A percentile compares a stretch with the other conserved stretches of the same genome.
Conservation (phyloP, 1,284 basidiomycete genomes). For the Omphalotus olearius region DNA sequence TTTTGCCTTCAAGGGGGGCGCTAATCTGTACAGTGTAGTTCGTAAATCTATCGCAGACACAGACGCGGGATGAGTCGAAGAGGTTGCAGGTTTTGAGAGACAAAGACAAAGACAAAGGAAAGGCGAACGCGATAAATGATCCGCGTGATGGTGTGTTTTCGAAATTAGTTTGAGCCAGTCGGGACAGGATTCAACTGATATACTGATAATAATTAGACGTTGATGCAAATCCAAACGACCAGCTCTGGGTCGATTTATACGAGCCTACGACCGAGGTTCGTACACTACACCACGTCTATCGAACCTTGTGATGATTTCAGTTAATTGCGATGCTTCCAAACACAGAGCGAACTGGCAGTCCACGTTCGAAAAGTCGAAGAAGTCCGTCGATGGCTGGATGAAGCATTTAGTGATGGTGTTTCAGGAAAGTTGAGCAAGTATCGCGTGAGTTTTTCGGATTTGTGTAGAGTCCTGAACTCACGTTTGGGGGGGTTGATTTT, state of each 20-base stretch:
- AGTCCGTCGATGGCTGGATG: conserved; percentile 81
- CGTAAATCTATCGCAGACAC: conserved; percentile 17
- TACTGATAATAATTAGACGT: conserved; percentile 2
- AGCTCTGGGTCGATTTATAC: conserved; percentile 77
- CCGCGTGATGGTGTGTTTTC: too few species aligned
- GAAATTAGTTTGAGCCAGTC: too few species aligned
- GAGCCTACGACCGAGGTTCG: conserved; percentile 64
- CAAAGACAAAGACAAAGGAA: conserved; percentile 28
- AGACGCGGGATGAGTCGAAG: conserved; percentile 11
- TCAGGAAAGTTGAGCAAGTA: conserved; percentile 70
- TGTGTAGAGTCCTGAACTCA: neutral
- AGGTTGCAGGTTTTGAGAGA: conserved; percentile 8
- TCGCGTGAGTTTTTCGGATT: conserved; percentile 48
- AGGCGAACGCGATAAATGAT: conserved; percentile 42
- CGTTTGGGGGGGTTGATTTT: neutral
- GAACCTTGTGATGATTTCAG: too few species aligned
- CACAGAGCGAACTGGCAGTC: conserved; percentile 79
- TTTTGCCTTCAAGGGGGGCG: neutral
- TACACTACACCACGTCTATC: neutral
- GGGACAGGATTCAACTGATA: conserved; percentile 11
- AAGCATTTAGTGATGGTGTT: conserved; percentile 73
- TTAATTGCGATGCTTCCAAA: too few species aligned
- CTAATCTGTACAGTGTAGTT: conserved; percentile 23
- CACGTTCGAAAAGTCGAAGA: conserved; percentile 86
- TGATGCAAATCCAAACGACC: conserved; percentile 30